These are phyloP conservation scores for Lagenidium giganteum DNA, from an alignment of 352 stramenopile genomes.

Conservation along the genomic window DNA sequence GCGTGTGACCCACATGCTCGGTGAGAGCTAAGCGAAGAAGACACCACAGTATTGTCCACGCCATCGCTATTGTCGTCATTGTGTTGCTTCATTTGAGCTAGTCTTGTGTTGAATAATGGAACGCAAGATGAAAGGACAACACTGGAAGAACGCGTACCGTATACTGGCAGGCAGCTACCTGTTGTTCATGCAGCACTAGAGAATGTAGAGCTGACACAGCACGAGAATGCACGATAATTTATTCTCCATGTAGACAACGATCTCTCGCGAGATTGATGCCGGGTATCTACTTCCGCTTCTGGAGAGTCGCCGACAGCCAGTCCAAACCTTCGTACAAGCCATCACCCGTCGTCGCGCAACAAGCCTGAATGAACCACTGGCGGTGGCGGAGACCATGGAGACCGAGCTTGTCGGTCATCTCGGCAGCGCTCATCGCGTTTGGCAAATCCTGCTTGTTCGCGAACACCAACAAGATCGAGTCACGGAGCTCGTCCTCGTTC, in stretches of 20 bases:
- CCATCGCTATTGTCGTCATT: too few relatives aligned
- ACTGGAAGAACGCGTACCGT: too few relatives aligned
- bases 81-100: too few relatives aligned
- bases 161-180: too few relatives aligned
- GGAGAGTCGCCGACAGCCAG: constrained; percentile 91
- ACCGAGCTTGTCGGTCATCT: constrained; percentile 98
- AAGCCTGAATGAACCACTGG: constrained; percentile 99
- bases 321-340: constrained; percentile 99
- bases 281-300: constrained; percentile 77
- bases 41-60: constrained; percentile 1
- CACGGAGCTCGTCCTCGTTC: constrained; percentile 96
- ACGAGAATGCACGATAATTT: constrained; percentile 20
- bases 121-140: too few relatives aligned
- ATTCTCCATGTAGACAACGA: constrained; percentile 14
- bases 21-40: constrained; percentile 27
- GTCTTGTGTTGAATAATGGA: too few relatives aligned
- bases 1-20: constrained; percentile 92
- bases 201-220: too few relatives aligned
- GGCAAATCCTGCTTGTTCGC: constrained; percentile 96
- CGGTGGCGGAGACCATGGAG: constrained; percentile 95
- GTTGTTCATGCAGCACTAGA: too few relatives aligned
- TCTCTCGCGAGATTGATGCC: neutral
- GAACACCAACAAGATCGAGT: constrained; percentile 91
- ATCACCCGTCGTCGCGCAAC: constrained; percentile 98
- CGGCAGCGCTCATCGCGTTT: constrained; percentile 91